Conservation (phyloP, 768 basidiomycete genomes). For the Mycena epipterygia region DNA sequence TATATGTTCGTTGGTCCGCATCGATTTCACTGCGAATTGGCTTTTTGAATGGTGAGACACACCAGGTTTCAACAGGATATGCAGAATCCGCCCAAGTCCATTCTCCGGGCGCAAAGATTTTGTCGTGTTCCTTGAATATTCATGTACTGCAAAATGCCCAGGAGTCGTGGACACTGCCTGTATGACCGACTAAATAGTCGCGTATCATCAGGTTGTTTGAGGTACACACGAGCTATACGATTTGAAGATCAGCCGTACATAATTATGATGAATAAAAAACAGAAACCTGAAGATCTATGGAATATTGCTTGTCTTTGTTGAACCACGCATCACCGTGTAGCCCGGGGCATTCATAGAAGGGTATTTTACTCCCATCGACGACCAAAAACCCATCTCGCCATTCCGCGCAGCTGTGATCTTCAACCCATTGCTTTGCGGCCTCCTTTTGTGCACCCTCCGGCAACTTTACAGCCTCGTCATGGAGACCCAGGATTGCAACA, state of each 20-base stretch:
- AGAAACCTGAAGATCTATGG: constrained; percentile 16
- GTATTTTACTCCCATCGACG: constrained; percentile 42
- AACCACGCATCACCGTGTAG: constrained; percentile 40
- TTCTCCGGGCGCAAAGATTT: constrained; percentile 38
- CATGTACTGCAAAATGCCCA: constrained; percentile 39
- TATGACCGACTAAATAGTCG: constrained; percentile 39
- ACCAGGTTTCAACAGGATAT: constrained; percentile 45
- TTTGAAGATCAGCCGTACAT: background rate
- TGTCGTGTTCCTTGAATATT: constrained; percentile 29
- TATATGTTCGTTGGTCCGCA: constrained; percentile 37
- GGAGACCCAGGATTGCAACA: constrained; percentile 26
- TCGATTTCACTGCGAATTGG: constrained; percentile 29
- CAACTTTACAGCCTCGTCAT: constrained; percentile 24
- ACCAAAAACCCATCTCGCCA: constrained; percentile 41
- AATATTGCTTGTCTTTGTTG: constrained; percentile 29
- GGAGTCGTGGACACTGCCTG: constrained; percentile 45
- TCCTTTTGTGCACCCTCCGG: too few relatives aligned
- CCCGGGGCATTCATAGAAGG: constrained; percentile 40
- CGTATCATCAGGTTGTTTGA: constrained; percentile 34
- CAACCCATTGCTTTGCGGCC: constrained; percentile 10
- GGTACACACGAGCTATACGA: background rate
- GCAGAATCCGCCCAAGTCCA: constrained; percentile 51
- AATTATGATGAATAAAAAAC: background rate
- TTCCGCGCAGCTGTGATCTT: constrained; percentile 5
- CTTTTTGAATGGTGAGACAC: constrained; percentile 43